Percentiles rank a stretch among this genome's conserved stretches.
Evolutionary conservation across 352 stramenopile genomes (phyloP).

Genomic region (Lagenidium giganteum): DNA sequence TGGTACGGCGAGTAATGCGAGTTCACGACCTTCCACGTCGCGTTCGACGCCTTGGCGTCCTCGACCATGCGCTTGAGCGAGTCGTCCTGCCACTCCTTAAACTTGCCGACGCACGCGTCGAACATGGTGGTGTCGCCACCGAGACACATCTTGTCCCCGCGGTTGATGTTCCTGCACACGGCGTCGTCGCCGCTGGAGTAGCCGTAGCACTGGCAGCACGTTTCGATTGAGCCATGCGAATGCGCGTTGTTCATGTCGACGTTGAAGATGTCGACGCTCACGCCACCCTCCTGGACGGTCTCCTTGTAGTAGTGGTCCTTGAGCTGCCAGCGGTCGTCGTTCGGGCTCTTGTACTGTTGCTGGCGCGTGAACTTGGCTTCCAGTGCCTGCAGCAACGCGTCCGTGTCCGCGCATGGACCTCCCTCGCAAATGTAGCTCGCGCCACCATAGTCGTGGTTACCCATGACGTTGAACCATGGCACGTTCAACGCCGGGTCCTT

Average conservation of each 20-base stretch:
- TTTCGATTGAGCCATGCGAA: conserved; percentile 39
- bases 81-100: conserved; percentile 39
- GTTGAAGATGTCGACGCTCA: conserved; percentile 60
- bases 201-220: conserved; percentile 58
- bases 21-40: conserved; percentile 71
- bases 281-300: conserved; percentile 28
- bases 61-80: conserved; percentile 31
- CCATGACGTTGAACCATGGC: conserved; percentile 59
- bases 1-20: conserved; percentile 57
- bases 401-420: conserved; percentile 19
- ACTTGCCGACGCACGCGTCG: conserved; percentile 32
- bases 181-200: conserved; percentile 33
- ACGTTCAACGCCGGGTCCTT: conserved; percentile 39
- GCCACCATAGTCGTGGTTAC: conserved; percentile 71
- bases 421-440: conserved; percentile 49
- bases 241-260: conserved; percentile 50
- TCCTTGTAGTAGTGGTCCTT: conserved; percentile 58
- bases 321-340: conserved; percentile 47
- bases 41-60: conserved; percentile 40
- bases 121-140: conserved; percentile 32
- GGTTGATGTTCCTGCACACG: conserved; percentile 30
- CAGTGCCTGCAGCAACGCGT: conserved; percentile 19
- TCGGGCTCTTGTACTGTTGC: conserved; percentile 36
- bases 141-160: conserved; percentile 30
- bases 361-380: conserved; percentile 45